Percentiles rank a stretch among this genome's conserved stretches.
Conservation (phyloP, 2,329 filamentous ascomycete species). For the Pestalotiopsis sp. region DNA sequence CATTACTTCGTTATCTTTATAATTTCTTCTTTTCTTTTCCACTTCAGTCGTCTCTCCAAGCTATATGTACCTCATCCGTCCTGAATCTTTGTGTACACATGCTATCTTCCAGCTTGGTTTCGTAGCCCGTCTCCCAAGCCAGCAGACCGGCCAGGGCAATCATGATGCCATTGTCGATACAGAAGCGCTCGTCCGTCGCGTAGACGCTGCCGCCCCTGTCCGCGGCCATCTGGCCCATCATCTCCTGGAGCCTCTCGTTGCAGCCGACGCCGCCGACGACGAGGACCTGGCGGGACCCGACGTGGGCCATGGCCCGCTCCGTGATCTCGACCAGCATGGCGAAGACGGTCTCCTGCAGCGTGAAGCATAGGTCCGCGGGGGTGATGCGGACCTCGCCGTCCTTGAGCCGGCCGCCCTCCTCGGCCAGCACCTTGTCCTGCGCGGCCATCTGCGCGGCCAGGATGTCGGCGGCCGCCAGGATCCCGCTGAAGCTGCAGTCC, state of each 20-base stretch:
- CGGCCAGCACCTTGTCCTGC: slow-evolving; percentile 37
- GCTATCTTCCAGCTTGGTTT: slow-evolving; percentile 76
- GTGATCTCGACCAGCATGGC: slow-evolving; percentile 99
- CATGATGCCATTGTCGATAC: slow-evolving; percentile 99
- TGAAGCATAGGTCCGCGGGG: slow-evolving; percentile 87
- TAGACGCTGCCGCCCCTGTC: slow-evolving; percentile 90
- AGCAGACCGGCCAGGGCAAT: slow-evolving; percentile 94
- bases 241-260: slow-evolving; percentile 91
- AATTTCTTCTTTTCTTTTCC: not conserved
- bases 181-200: slow-evolving; percentile 95
- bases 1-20: not conserved
- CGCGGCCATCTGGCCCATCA: slow-evolving; percentile 96
- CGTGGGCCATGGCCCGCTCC: slow-evolving; percentile 97
- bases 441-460: slow-evolving; percentile 70
- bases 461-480: slow-evolving; percentile 81
- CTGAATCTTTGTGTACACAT: slow-evolving; percentile 84
- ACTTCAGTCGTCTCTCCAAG: slow-evolving; percentile 65
- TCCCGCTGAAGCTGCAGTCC: slow-evolving; percentile 96
- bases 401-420: slow-evolving; percentile 24
- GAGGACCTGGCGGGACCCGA: slow-evolving; percentile 85
- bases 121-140: slow-evolving; percentile 81
- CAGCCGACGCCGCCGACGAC: slow-evolving; percentile 96
- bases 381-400: slow-evolving; percentile 66
- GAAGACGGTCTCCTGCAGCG: slow-evolving; percentile 91
- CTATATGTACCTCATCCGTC: slow-evolving; percentile 79